Base-by-base conservation (phyloP, 495 filamentous ascomycete species). In the Amniculicola lignicola region DNA sequence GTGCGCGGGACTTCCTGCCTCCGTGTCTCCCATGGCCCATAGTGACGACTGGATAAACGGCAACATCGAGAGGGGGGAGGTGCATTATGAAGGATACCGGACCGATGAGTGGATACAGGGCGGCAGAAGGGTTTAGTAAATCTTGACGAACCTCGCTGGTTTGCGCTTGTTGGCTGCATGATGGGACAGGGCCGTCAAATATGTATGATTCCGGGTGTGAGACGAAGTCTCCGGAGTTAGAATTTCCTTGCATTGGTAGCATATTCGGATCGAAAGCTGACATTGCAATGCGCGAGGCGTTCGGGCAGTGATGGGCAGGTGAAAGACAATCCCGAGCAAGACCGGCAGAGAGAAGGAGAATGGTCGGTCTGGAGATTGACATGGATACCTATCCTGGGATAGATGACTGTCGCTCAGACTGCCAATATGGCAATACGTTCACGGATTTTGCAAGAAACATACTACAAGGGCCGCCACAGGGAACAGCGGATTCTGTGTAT, bases 11-110 rank as follows among this genome's bases (percentile, higher is more conserved):
- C 1, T 44, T 42, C 18, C 51, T 43, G 25, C 51, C 41, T 39
- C 40, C 47, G 41, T 64, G 56, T 19, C 56, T 28, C n/a, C 57
- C 54, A 51, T 63, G 51, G 46, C 50, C 47, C 60, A 63, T 66
- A 47, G 60, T 66, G 5, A 54, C 60, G 27, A 66, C 39, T 16
- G 63, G 63, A 49, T 62, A 66, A 15, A 59, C 51, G 9, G 63
- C 49, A 40, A 66, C 63, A 37, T 66, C 63, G 19, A 66, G 40
- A 4, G 63, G 63, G 12, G 63, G 63, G 3, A 66, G 45, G 21
- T 62, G 54, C 63, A 66, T 66, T 46, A 24, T 62, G 53, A 52
- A 45, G 25, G 38, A 19, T 12, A 39, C 28, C 39, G 23, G 25
- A 25, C 16, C 29, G 16, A 41, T 31, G 27, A 19, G 36, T 40